A percentile compares a stretch with the other conserved stretches of the same genome.
Conservation (phyloP, 139 green algal species). For the Pleodorina starrii region DNA sequence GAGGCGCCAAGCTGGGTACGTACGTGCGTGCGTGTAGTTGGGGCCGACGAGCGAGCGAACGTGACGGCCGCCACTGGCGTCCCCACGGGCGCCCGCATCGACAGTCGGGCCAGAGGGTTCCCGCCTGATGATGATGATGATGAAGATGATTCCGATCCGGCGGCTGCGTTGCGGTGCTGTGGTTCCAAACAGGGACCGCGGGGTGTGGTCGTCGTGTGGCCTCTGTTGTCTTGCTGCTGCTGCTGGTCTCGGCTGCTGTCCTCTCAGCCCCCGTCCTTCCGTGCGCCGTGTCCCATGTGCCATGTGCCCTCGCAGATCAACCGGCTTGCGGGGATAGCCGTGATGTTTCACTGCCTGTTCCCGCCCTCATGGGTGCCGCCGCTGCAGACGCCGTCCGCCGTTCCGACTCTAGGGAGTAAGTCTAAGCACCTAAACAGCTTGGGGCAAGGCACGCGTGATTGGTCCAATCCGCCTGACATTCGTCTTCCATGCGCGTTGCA, state of each 20-base stretch:
- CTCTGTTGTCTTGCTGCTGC: too few species aligned
- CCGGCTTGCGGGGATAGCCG: slow-evolving; percentile 85
- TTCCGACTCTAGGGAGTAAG: slow-evolving; percentile 10
- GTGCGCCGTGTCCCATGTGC: too few species aligned
- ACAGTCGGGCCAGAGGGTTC: too few species aligned
- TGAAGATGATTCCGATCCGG: too few species aligned
- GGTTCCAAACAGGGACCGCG: too few species aligned
- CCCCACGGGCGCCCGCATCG: too few species aligned
- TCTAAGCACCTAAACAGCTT: background rate
- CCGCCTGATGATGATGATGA: too few species aligned
- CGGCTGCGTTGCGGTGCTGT: too few species aligned
- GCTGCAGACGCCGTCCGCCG: slow-evolving; percentile 71
- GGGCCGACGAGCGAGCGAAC: background rate
- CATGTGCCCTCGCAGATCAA: slow-evolving; percentile 83
- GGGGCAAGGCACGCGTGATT: background rate
- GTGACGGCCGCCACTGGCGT: too few species aligned
- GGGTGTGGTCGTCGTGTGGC: too few species aligned
- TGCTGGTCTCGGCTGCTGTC: too few species aligned
- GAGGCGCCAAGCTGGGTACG: slow-evolving; percentile 78
- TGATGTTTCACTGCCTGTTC: slow-evolving; percentile 90
- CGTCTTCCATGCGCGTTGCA: background rate
- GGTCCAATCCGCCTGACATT: background rate
- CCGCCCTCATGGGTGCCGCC: slow-evolving; percentile 85
- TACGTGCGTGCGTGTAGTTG: background rate
- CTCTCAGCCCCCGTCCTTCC: too few species aligned